Evolutionary conservation across 202 grass and related monocot species (phyloP).

Genomic region (Panicum hallii): DNA sequence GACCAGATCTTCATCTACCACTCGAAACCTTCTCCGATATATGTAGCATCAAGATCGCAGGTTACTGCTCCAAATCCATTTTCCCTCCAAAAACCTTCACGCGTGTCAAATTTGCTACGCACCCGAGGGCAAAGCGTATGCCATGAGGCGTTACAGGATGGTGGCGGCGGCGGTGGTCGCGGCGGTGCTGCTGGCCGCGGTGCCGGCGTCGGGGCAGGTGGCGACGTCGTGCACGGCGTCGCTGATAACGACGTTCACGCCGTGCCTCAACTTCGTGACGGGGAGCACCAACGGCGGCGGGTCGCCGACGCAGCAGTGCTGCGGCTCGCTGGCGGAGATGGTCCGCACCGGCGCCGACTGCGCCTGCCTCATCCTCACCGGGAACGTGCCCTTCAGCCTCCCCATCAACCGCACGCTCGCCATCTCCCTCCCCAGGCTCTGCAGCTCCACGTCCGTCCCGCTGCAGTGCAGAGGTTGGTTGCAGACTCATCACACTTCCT

Average conservation of each 20-base stretch:
- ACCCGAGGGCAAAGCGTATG: neutral
- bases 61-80: neutral
- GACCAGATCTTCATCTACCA: conserved; percentile 40
- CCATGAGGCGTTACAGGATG: conserved; percentile 8
- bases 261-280: conserved; percentile 89
- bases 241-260: conserved; percentile 78
- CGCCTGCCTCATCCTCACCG: conserved; percentile 79
- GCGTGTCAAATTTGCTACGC: neutral
- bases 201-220: conserved; percentile 60
- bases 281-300: conserved; percentile 93
- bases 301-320: conserved; percentile 77
- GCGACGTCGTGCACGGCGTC: conserved; percentile 65
- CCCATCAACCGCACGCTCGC: conserved; percentile 88
- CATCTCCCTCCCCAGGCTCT: conserved; percentile 73
- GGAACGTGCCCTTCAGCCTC: conserved; percentile 86
- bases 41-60: neutral
- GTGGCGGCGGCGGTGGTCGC: neutral
- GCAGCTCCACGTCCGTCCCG: conserved; percentile 71
- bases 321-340: conserved; percentile 60
- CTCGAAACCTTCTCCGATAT: conserved; percentile 21
- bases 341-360: conserved; percentile 59
- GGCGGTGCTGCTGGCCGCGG: neutral
- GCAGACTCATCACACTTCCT: neutral
- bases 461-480: conserved; percentile 77
- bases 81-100: neutral